Conservation (phyloP, 169 alveolate species). For the Cryptosporidium baileyi region DNA sequence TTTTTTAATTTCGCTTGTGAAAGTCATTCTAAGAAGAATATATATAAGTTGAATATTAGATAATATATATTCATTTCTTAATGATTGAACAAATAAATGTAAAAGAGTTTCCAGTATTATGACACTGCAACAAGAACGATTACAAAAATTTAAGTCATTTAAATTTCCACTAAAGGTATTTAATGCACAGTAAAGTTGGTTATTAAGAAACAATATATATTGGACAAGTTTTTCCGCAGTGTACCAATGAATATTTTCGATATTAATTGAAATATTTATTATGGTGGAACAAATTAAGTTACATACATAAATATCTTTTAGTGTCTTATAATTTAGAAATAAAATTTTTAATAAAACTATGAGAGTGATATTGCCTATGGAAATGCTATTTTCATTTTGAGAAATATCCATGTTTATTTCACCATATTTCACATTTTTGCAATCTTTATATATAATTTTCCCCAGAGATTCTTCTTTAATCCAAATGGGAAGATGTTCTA, state of each 20-base stretch:
- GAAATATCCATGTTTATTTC: background rate
- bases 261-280: conserved; percentile 9
- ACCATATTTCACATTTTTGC: background rate
- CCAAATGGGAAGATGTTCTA: conserved; percentile 44
- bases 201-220: conserved; percentile 10
- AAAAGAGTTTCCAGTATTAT: background rate
- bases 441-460: background rate
- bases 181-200: conserved; percentile 19
- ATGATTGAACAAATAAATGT: background rate
- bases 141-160: background rate
- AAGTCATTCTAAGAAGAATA: background rate
- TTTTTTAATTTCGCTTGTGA: conserved; percentile 1
- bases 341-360: background rate
- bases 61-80: background rate
- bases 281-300: background rate
- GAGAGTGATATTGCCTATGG: conserved; percentile 26
- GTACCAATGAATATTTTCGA: conserved; percentile 46
- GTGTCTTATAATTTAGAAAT: conserved; percentile 22
- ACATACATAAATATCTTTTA: conserved; percentile 12
- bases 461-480: conserved; percentile 11
- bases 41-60: conserved; percentile 48
- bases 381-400: background rate
- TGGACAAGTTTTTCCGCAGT: conserved; percentile 35
- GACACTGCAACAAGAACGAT: conserved; percentile 15
- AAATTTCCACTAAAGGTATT: conserved; percentile 9